Percentiles rank a stretch among this genome's conserved stretches.
Evolutionary conservation across 352 stramenopile genomes (phyloP).

Genomic region (Plasmopara muralis): DNA sequence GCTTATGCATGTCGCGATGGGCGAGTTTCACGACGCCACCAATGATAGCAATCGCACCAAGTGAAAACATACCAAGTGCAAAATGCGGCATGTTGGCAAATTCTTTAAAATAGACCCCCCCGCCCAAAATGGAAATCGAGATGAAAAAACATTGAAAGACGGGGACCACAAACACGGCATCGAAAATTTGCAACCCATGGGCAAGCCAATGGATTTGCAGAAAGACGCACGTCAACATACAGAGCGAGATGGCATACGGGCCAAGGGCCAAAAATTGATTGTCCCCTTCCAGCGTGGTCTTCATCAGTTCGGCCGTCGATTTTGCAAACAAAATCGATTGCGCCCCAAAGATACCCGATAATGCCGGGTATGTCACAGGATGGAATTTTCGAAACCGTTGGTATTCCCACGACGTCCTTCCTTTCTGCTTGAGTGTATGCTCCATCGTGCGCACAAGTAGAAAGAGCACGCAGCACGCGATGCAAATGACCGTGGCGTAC

Average conservation of each 20-base stretch:
- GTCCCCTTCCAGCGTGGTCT: conserved; percentile 63
- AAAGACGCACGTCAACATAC: conserved; percentile 77
- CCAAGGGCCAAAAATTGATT: conserved; percentile 66
- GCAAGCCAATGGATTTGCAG: conserved; percentile 88
- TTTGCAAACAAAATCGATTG: conserved; percentile 83
- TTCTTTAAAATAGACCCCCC: conserved; percentile 86
- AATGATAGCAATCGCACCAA: conserved; percentile 62
- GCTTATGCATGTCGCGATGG: conserved; percentile 56
- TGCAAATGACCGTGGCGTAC: conserved; percentile 51
- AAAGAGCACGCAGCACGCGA: conserved; percentile 34
- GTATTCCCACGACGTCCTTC: conserved; percentile 41
- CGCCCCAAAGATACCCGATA: conserved; percentile 71
- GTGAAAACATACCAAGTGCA: conserved; percentile 61
- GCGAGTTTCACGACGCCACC: conserved; percentile 65
- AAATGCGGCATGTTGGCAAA: conserved; percentile 50
- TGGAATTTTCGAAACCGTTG: conserved; percentile 51
- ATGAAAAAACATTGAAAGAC: conserved; percentile 90
- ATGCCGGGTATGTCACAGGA: conserved; percentile 58
- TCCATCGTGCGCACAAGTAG: conserved; percentile 41
- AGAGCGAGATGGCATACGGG: conserved; percentile 73
- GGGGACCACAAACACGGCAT: conserved; percentile 82
- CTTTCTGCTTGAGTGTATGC: conserved; percentile 29
- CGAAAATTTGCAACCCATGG: conserved; percentile 70
- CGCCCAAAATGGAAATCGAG: conserved; percentile 83
- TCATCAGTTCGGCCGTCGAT: conserved; percentile 74